Conservation (phyloP, 208 protist species). For the Acanthamoeba lugdunensis region DNA sequence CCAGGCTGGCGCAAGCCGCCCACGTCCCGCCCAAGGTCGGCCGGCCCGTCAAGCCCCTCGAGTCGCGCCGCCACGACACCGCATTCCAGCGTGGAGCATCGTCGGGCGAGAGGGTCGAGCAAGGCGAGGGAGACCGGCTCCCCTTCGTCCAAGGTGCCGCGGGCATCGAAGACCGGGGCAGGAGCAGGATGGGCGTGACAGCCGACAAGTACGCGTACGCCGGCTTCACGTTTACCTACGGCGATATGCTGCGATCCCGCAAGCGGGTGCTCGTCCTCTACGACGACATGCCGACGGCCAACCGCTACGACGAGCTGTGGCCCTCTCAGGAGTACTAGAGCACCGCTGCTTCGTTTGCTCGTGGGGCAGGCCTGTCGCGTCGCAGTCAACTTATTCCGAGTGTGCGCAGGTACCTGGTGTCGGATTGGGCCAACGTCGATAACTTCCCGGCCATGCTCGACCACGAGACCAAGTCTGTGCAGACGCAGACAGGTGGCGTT, state of each 20-base stretch:
- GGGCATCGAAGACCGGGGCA: not conserved
- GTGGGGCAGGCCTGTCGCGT: not conserved
- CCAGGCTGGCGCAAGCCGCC: not conserved
- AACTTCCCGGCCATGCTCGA: not conserved
- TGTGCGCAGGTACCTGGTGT: slow-evolving; percentile 2
- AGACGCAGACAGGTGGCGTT: not conserved
- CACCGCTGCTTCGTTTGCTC: not conserved
- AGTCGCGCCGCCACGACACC: not conserved
- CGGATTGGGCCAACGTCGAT: not conserved
- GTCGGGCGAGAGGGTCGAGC: not conserved
- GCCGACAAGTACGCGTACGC: not conserved
- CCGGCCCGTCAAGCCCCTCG: not conserved
- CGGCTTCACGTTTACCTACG: not conserved
- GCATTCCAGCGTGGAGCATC: too few relatives aligned
- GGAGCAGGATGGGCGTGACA: not conserved
- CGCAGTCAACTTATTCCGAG: not conserved
- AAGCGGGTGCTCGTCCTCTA: slow-evolving; percentile 3
- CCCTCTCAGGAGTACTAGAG: not conserved
- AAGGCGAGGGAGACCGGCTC: not conserved
- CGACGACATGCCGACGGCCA: not conserved
- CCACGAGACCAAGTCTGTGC: not conserved
- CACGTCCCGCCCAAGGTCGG: not conserved
- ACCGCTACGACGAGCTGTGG: not conserved
- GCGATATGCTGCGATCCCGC: not conserved
- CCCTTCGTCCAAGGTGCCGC: not conserved